Base-by-base conservation (phyloP, 2,329 filamentous ascomycete genomes). In the Xylariaceae sp. region DNA sequence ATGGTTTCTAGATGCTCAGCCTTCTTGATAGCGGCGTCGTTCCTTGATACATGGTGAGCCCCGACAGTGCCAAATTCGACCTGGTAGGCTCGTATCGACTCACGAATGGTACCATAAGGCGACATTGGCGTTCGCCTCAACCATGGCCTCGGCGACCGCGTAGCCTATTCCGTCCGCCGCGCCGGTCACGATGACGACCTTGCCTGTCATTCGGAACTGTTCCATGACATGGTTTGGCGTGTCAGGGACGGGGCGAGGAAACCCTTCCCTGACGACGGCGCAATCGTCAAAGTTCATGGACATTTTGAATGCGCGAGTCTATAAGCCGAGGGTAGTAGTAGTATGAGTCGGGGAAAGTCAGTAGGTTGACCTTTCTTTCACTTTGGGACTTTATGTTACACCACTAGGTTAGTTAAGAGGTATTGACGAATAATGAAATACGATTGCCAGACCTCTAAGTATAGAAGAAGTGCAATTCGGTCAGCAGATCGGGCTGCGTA, bases 81-180 rank as follows among this genome's bases (percentile, higher is more conserved):
- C 8, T 21, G 8, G 21, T 19, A 13, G 21, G 13, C 7, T 26
- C 14, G n/a, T 19, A 9, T 6, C 26, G 24, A 38, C 43, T 46
- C 32, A 48, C 43, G 46, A 48, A 33, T 48, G 46, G 23, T 48
- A 48, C 43, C 43, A 48, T 9, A 48, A 21, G 13, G 43, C 43
- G 24, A 48, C 43, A 16, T 43, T 33, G 2, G 37, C 46, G 17
- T 46, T 46, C 8, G 46, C 43, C 31, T 48, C 46, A 12, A 32
- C 46, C 46, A 48, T 46, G 14, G 40, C 46, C 38, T 48, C 46
- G 9, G 43, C 29, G 3, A 46, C 46, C 9, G 46, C 46, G 15
- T 46, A 46, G 27, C 46, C 46, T n/a, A 48, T 48, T 12, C 46
- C 46, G 26, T 48, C 43, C 3, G 43, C 46, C n/a, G 43, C 46